These are phyloP conservation scores for Astrothelium macrocarpum DNA, from an alignment of 495 filamentous ascomycete genomes.

Conservation along the genomic window DNA sequence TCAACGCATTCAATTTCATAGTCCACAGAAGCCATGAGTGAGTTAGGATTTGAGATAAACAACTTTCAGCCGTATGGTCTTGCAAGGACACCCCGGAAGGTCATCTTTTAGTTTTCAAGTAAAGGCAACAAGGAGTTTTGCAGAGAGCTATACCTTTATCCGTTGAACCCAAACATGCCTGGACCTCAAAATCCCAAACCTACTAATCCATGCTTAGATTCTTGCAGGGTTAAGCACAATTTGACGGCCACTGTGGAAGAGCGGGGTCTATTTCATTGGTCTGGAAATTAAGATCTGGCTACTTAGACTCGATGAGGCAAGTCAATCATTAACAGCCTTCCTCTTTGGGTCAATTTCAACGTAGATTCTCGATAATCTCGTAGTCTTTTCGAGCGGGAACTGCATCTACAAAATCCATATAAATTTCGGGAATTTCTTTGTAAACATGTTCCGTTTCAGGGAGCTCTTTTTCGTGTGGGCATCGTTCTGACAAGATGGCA, in stretches of 20 bases:
- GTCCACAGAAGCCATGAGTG: too few species aligned
- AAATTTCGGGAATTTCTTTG: background rate
- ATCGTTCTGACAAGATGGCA: background rate
- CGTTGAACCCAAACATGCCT: background rate
- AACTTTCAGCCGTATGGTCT: too few species aligned
- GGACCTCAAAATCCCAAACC: background rate
- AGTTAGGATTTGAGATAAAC: too few species aligned
- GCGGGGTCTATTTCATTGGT: background rate
- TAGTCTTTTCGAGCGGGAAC: background rate
- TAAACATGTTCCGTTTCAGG: background rate
- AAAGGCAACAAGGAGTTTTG: too few species aligned
- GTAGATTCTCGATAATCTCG: background rate
- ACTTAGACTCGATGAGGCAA: background rate
- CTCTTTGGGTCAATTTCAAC: background rate
- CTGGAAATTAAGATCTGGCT: background rate
- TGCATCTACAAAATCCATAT: background rate
- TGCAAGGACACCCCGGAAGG: too few species aligned
- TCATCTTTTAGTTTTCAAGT: too few species aligned
- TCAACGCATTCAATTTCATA: too few species aligned
- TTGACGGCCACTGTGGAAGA: background rate
- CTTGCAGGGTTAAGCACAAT: background rate
- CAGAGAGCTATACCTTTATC: too few species aligned
- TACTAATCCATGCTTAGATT: conserved; percentile 4
- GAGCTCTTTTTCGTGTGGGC: background rate
- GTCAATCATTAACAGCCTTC: conserved; percentile 5